Evolutionary conservation across 805 yeast genomes (phyloP), one percentile per base, ranked within the genome.

Genomic region (Nakazawaea peltata): DNA sequence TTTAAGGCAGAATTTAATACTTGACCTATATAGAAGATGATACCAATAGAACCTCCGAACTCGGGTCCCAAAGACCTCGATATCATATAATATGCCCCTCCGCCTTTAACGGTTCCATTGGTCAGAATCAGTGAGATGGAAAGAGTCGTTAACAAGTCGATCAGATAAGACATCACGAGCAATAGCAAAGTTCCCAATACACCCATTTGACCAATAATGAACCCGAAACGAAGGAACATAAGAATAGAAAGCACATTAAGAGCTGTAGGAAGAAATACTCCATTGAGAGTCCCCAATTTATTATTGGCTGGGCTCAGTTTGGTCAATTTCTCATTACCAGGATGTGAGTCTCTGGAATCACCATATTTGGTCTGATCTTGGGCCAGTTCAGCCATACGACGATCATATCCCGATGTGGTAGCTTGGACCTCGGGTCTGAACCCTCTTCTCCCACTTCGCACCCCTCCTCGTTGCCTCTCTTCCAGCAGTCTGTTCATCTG

Each of bases 81-180:
- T 41, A 92, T 86, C 97, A 92, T 92, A 50, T 87, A 92, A 54
- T 92, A 92, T 0, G 97, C 97, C 32, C 99, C 99, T 12, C 99
- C 99, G 11, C 97, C 97, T 46, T 87, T 74, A 2, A 92, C 97
- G 0, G 94, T 86, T 16, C 99, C 99, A 52, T 92, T 92, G 2
- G 99, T 92, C 2, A 97, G 86, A 41, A 92, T 92, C 1, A 98
- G 98, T 37, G 95, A 83, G 40, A 92, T 78, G 15, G 95, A 84
- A 45, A 92, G 58, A 0, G 95, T 85, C 0, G 98, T 92, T 37
- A 92, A 63, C 5, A 86, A 63, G 52, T 90, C 81, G 43, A 92
- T 86, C 3, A 75, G 51, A 53, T 88, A 92, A 32, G 95, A 81
- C 54, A 86, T 53, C 2, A 79, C 37, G 26, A 92, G 61, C 16